phyloP scores from a whole-genome alignment of 2,329 filamentous ascomycete species.

The Incumbomyces delicatus region DNA sequence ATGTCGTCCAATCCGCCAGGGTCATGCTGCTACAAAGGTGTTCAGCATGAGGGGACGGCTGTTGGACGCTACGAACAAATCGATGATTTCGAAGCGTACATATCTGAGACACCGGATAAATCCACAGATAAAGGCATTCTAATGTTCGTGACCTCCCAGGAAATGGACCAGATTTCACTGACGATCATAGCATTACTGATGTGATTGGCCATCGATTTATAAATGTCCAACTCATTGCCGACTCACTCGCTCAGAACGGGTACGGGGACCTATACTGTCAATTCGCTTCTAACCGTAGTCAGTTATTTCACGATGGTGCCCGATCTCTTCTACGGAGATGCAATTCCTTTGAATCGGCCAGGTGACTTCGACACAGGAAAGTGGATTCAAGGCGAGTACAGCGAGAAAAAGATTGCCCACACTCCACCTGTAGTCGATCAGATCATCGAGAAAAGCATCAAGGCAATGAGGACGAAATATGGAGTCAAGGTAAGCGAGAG shows the following conservation, averaged over 20 bases:
- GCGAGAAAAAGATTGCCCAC: slow-evolving; percentile 26
- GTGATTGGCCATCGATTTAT: slow-evolving; percentile 48
- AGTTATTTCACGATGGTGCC: slow-evolving; percentile 56
- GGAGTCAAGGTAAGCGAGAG: slow-evolving; percentile 21
- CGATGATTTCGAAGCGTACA: slow-evolving; percentile 43
- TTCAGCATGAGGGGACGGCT: slow-evolving; percentile 44
- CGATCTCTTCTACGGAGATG: slow-evolving; percentile 62
- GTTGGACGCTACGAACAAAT: slow-evolving; percentile 39
- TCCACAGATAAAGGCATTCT: slow-evolving; percentile 47
- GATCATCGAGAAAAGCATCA: slow-evolving; percentile 39
- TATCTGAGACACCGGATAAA: slow-evolving; percentile 44
- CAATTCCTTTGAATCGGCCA: slow-evolving; percentile 45
- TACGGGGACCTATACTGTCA: not conserved
- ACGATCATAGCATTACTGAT: slow-evolving; percentile 37
- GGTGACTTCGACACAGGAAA: slow-evolving; percentile 40
- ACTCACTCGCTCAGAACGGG: slow-evolving; percentile 64
- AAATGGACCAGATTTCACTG: not conserved
- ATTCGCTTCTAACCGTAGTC: not conserved
- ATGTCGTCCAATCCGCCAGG: slow-evolving; percentile 46
- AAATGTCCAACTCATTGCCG: slow-evolving; percentile 58
- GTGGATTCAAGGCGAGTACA: slow-evolving; percentile 36
- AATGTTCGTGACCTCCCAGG: slow-evolving; percentile 24
- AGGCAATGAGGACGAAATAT: slow-evolving; percentile 25
- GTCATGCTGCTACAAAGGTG: slow-evolving; percentile 23
- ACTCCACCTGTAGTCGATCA: slow-evolving; percentile 40